phyloP scores from a whole-genome alignment of 1,139 yeast genomes.

The Groenewaldozyma auringiensis region DNA sequence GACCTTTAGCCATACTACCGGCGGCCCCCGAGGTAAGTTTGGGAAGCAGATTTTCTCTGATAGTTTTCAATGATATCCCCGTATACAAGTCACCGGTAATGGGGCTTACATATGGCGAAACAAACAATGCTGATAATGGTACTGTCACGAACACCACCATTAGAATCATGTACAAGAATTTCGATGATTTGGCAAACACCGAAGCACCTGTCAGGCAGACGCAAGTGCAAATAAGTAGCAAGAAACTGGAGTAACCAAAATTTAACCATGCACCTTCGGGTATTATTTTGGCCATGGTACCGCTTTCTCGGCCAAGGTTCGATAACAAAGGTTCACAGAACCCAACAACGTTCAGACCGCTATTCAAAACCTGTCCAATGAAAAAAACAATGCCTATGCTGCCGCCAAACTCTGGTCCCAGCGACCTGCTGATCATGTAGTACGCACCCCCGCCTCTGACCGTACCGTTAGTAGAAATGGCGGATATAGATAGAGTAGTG shows the following conservation, averaged over 20 bases:
- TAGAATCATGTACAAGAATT: conserved; percentile 59
- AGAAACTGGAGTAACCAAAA: conserved; percentile 54
- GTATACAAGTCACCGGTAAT: conserved; percentile 48
- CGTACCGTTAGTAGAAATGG: conserved; percentile 76
- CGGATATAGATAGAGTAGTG: conserved; percentile 67
- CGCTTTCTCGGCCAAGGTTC: conserved; percentile 53
- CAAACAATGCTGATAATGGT: conserved; percentile 67
- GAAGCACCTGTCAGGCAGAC: conserved; percentile 79
- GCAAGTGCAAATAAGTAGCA: conserved; percentile 64
- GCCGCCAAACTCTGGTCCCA: conserved; percentile 82
- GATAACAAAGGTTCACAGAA: conserved; percentile 64
- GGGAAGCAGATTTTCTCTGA: conserved; percentile 62
- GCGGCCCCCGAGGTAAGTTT: conserved; percentile 85
- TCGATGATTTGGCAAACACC: conserved; percentile 78
- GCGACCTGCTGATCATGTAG: conserved; percentile 68
- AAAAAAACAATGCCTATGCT: conserved; percentile 75
- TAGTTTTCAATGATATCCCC: conserved; percentile 64
- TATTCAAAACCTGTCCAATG: conserved; percentile 66
- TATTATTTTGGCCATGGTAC: conserved; percentile 45
- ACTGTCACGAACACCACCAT: conserved; percentile 70
- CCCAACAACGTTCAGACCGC: conserved; percentile 70
- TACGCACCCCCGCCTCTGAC: conserved; percentile 83
- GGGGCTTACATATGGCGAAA: conserved; percentile 49
- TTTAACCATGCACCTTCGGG: conserved; percentile 54
- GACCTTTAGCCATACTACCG: conserved; percentile 61